Evolutionary conservation across 202 grass and related monocot species (phyloP).

Genomic region (Musa balbisiana): DNA sequence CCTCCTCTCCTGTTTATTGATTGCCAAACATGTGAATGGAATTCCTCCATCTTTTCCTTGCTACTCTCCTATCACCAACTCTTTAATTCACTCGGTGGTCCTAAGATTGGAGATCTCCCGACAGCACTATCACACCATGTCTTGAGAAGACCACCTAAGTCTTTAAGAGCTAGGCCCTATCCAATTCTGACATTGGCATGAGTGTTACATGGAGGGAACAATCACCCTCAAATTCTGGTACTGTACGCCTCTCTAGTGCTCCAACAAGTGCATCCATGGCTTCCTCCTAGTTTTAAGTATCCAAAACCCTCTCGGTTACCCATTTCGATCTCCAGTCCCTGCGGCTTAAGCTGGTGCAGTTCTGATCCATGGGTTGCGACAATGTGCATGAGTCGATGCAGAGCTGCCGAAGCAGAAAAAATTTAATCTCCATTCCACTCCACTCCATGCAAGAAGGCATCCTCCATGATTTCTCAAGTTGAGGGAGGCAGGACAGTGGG

Average conservation of each 20-base stretch:
- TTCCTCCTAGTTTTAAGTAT: too few species aligned
- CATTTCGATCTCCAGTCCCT: too few species aligned
- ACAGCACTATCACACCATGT: constrained; percentile 37
- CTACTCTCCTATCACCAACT: background rate
- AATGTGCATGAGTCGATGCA: too few species aligned
- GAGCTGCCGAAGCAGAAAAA: too few species aligned
- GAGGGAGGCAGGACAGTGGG: too few species aligned
- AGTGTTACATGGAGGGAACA: constrained; percentile 25
- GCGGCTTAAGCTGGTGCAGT: too few species aligned
- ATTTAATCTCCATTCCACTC: too few species aligned
- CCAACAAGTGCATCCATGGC: too few species aligned
- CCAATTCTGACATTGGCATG: constrained; percentile 24
- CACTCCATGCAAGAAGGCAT: too few species aligned
- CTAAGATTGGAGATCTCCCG: constrained; percentile 34
- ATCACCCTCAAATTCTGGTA: constrained; percentile 13
- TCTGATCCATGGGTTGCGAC: too few species aligned
- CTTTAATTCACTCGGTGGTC: constrained; percentile 25
- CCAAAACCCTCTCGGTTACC: too few species aligned
- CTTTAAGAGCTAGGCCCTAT: constrained; percentile 16
- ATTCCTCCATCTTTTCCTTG: background rate
- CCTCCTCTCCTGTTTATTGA: background rate
- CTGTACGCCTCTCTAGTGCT: background rate
- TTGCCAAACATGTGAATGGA: background rate
- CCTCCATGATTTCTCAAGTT: too few species aligned
- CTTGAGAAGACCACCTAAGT: constrained; percentile 31